Base-by-base conservation (phyloP, 2,329 filamentous ascomycete genomes). In the Beauveria sp. region DNA sequence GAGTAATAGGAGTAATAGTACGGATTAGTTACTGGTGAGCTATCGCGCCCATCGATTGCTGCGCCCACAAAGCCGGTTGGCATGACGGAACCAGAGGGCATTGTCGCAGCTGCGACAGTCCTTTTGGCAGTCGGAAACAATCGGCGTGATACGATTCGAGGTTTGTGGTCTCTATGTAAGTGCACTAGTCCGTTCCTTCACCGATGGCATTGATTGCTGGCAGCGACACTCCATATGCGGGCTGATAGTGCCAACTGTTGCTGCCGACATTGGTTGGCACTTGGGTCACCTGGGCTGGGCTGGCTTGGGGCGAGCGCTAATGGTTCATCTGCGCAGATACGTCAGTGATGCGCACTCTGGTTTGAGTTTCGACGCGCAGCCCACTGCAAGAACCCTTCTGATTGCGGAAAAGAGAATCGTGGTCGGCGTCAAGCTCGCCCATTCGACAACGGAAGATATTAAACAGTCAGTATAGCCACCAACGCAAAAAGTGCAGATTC, bases 221-320 rank as follows among this genome's bases (percentile, higher is more conserved):
- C 16, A 34, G 26, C 10, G 18, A 37, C 6, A 9, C 22, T 56
- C 54, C 26, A 22, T 10, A 24, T 18, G 55, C 46, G 26, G 53
- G 53, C 41, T 44, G 53, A 46, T 51, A 37, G 46, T 51, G 24
- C 34, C 30, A 57, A 57, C 44, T 28, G 20, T 54, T 26, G 24
- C 20, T 57, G 44, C 30, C 9, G 44, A 37, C 34, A 37, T 40
- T 41, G 28, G 44, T 41, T 50, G 34, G 34, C 34, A 37, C 34
- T 37, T 37, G 10, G 43, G 43, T 56, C 54, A 56, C 54, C 54
- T 48, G 54, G 28, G 22, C 43, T 37, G 34, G 34, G 34, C 34
- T 40, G 54, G 54, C 44, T 30, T 28, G 55, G 55, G 55, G 55
- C 55, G 55, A 58, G 55, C 46, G 46, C 55, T n/a, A 43, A 51